Evolutionary conservation across 345 rosid species (phyloP).

Genomic region (Aquilaria malaccensis): DNA sequence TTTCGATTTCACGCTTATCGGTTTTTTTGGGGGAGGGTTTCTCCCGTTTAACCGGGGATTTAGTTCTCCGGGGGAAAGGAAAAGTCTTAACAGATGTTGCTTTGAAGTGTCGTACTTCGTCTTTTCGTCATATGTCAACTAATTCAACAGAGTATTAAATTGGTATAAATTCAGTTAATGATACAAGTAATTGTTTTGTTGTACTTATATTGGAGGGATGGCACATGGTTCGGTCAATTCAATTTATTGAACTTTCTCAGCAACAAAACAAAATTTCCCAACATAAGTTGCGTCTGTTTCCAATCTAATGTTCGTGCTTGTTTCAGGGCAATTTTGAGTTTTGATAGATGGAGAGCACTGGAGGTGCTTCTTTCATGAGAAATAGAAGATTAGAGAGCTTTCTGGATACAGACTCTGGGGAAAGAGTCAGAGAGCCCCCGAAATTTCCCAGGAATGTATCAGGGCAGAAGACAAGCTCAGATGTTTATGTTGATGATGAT

Average conservation of each 20-base stretch:
- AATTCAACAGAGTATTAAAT: too few relatives aligned
- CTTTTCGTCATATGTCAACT: too few relatives aligned
- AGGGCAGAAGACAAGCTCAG: conserved; percentile 5
- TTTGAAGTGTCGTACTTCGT: too few relatives aligned
- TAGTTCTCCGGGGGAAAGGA: not conserved
- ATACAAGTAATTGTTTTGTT: too few relatives aligned
- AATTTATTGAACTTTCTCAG: not conserved
- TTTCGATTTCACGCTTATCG: not conserved
- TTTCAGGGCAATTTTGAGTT: conserved; percentile 10
- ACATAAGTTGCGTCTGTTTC: too few relatives aligned
- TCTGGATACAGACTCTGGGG: conserved; percentile 19
- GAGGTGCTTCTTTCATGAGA: conserved; percentile 31
- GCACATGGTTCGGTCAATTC: not conserved
- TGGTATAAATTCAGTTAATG: too few relatives aligned
- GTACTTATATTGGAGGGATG: not conserved
- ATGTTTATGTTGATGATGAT: conserved; percentile 30
- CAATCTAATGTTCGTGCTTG: not conserved
- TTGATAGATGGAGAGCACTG: conserved; percentile 24
- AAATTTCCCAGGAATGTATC: conserved; percentile 18
- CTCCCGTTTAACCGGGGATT: not conserved
- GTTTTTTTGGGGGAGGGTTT: not conserved
- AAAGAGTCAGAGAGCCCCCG: conserved; percentile 9
- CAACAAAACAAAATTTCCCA: too few relatives aligned
- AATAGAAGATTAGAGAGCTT: conserved; percentile 41
- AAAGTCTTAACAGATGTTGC: not conserved